Evolutionary conservation across 495 filamentous ascomycete species (phyloP).

Genomic region (Elasticomyces elasticus): DNA sequence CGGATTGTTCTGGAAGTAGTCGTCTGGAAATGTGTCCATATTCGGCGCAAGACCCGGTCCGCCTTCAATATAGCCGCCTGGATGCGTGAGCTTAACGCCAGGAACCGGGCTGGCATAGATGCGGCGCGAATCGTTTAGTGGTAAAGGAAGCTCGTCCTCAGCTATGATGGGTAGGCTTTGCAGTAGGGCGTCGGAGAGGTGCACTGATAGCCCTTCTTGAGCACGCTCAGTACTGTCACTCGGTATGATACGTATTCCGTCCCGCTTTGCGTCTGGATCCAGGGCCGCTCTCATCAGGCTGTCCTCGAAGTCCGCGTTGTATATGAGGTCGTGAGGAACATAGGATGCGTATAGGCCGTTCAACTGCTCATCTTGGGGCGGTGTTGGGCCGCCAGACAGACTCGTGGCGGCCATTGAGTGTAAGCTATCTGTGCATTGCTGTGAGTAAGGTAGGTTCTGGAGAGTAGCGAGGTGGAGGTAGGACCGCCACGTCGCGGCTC

Average conservation of each 20-base stretch:
- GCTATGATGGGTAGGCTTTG: conserved; percentile 14
- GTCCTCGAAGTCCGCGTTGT: conserved; percentile 31
- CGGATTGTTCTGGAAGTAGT: conserved; percentile 22
- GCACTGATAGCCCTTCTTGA: neutral
- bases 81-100: conserved; percentile 31
- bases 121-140: conserved; percentile 28
- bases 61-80: conserved; percentile 29
- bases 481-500: neutral
- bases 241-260: conserved; percentile 13
- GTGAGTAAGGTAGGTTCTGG: neutral
- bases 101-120: conserved; percentile 28
- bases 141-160: conserved; percentile 29
- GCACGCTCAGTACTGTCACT: conserved; percentile 6
- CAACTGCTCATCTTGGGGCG: conserved; percentile 1
- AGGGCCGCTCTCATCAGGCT: conserved; percentile 28
- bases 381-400: neutral
- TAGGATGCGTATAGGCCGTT: conserved; percentile 12
- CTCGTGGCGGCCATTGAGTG: conserved; percentile 1
- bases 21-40: conserved; percentile 24
- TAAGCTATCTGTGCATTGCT: neutral
- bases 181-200: conserved; percentile 3
- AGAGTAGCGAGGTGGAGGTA: neutral
- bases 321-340: conserved; percentile 19
- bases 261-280: conserved; percentile 2
- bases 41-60: conserved; percentile 28